phyloP scores from a whole-genome alignment of 2,329 filamentous ascomycete species.

The Thermothelomyces thermophilus region DNA sequence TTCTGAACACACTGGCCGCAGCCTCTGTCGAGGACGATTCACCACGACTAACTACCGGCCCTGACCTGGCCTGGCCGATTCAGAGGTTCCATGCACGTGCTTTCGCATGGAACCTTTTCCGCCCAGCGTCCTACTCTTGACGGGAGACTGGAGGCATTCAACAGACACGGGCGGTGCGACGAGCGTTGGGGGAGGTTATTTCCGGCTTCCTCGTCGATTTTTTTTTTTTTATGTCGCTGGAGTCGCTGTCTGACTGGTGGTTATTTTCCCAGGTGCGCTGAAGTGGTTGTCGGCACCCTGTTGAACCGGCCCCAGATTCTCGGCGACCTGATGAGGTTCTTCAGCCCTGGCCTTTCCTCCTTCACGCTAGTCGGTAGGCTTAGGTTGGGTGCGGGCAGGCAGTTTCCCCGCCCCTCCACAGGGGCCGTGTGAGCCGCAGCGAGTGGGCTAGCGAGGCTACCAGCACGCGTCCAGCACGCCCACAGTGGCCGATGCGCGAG shows the following conservation, averaged over 20 bases:
- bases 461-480: conserved; percentile 10
- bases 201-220: not conserved
- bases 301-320: not conserved
- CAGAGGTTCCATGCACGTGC: too few relatives aligned
- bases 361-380: too few relatives aligned
- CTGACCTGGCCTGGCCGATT: too few relatives aligned
- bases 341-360: too few relatives aligned
- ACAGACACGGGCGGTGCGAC: not conserved
- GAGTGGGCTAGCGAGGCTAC: conserved; percentile 4
- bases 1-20: not conserved
- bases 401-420: not conserved
- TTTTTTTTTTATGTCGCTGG: not conserved
- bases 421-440: not conserved
- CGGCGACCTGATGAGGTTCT: too few relatives aligned
- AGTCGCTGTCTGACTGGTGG: not conserved
- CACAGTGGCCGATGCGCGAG: conserved; percentile 16
- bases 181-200: not conserved
- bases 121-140: too few relatives aligned
- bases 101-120: too few relatives aligned
- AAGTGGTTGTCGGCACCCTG: not conserved
- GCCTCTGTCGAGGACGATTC: too few relatives aligned
- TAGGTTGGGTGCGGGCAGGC: not conserved
- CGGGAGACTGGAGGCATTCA: not conserved
- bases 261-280: not conserved
- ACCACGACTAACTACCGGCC: not conserved